A percentile compares a stretch with the other conserved stretches of the same genome.
Conservation (phyloP, 1,284 basidiomycete genomes). For the Macrocystidia cucumis region DNA sequence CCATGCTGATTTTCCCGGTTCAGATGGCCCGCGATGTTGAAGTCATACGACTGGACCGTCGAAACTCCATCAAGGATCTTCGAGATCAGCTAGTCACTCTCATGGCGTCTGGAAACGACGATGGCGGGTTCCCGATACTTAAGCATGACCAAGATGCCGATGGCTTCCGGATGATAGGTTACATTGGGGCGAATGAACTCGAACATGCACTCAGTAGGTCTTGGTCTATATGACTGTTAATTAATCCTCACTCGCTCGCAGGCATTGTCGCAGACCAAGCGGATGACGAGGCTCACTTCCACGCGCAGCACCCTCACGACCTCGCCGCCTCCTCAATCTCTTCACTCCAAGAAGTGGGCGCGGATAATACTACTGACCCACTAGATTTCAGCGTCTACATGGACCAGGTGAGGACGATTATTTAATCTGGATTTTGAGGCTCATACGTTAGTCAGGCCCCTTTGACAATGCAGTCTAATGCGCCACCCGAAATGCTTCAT, state of each 20-base stretch:
- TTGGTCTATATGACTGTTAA: conserved; percentile 6
- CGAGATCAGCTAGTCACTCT: conserved; percentile 59
- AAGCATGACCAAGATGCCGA: conserved; percentile 32
- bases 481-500: conserved; percentile 85
- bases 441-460: conserved; percentile 52
- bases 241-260: conserved; percentile 19
- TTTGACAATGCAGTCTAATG: conserved; percentile 74
- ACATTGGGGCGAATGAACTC: conserved; percentile 88
- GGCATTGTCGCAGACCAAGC: conserved; percentile 73
- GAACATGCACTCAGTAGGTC: conserved; percentile 86
- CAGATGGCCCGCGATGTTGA: conserved; percentile 62
- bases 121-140: conserved; percentile 87
- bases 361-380: conserved; percentile 38
- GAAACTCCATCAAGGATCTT: conserved; percentile 69
- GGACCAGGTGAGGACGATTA: conserved; percentile 58
- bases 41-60: conserved; percentile 56
- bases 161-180: conserved; percentile 75
- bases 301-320: conserved; percentile 34
- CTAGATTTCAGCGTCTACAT: conserved; percentile 88
- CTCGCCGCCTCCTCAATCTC: conserved; percentile 49
- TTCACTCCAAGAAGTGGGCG: conserved; percentile 41
- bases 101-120: conserved; percentile 57
- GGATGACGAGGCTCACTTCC: conserved; percentile 60
- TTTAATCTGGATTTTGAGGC: not conserved
- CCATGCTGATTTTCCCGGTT: conserved; percentile 3